Conservation (phyloP, 202 grass and related monocot genomes). For the Setaria viridis region DNA sequence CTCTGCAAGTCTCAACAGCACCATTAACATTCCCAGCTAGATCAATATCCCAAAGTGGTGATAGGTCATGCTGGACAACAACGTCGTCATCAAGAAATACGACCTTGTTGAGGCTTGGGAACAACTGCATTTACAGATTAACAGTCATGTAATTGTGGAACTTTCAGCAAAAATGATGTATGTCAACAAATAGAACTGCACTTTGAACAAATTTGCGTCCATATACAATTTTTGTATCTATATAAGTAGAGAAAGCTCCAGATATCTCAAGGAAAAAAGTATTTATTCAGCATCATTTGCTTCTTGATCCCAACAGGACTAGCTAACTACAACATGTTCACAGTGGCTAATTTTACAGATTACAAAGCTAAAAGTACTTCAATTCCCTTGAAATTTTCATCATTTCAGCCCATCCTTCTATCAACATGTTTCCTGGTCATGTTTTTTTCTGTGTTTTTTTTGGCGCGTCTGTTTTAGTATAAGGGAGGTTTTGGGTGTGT, state of each 20-base stretch:
- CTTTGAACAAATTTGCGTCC: slow-evolving; percentile 2
- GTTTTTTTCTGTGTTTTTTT: no score
- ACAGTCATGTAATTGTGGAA: slow-evolving; percentile 26
- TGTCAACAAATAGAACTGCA: slow-evolving; percentile 12
- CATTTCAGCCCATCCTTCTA: slow-evolving; percentile 26
- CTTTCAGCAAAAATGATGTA: slow-evolving; percentile 32
- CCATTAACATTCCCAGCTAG: slow-evolving; percentile 92
- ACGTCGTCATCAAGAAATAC: slow-evolving; percentile 96
- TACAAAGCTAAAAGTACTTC: slow-evolving; percentile 7
- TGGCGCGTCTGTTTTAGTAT: no score
- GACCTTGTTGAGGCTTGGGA: slow-evolving; percentile 90
- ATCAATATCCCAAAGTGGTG: slow-evolving; percentile 84
- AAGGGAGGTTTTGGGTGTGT: no score
- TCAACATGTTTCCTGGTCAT: background rate
- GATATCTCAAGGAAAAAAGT: slow-evolving; percentile 8
- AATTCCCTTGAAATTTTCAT: background rate
- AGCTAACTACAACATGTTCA: slow-evolving; percentile 22
- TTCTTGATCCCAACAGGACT: background rate
- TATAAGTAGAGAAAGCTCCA: background rate
- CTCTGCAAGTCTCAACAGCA: slow-evolving; percentile 90
- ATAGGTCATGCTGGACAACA: slow-evolving; percentile 83
- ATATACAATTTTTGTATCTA: background rate
- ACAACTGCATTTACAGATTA: slow-evolving; percentile 67
- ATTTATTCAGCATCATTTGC: slow-evolving; percentile 9
- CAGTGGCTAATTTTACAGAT: slow-evolving; percentile 13